Percentiles rank a stretch among this genome's conserved stretches.
phyloP scores from a whole-genome alignment of 2,329 filamentous ascomycete genomes.

The Aphanocladium album region DNA sequence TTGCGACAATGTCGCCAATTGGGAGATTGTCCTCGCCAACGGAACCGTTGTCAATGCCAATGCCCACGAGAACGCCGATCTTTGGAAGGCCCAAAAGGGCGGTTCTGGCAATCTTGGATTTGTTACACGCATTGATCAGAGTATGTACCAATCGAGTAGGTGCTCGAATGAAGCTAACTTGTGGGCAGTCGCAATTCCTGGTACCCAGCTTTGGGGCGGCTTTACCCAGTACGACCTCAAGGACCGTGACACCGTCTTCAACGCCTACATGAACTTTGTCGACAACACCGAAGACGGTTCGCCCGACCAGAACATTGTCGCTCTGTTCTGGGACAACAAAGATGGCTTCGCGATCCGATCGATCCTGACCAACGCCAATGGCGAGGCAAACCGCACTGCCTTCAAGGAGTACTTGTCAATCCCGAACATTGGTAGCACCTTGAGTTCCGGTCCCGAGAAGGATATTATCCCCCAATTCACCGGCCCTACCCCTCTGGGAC shows the following conservation, averaged over 20 bases:
- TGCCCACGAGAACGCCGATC: constrained; percentile 29
- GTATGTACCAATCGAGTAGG: background rate
- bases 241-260: constrained; percentile 21
- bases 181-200: constrained; percentile 16
- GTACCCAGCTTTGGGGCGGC: constrained; percentile 26
- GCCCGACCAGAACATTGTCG: constrained; percentile 26
- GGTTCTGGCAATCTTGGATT: constrained; percentile 44
- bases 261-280: constrained; percentile 25
- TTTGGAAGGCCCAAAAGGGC: constrained; percentile 42
- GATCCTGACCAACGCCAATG: constrained; percentile 25
- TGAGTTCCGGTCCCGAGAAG: constrained; percentile 19
- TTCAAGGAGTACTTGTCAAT: constrained; percentile 22
- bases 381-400: constrained; percentile 18
- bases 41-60: constrained; percentile 39
- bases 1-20: constrained; percentile 36
- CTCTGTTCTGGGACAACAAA: constrained; percentile 19
- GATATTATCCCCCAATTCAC: constrained; percentile 28
- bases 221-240: constrained; percentile 21
- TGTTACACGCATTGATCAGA: constrained; percentile 25
- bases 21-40: constrained; percentile 38
- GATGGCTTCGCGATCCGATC: constrained; percentile 16
- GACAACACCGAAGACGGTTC: constrained; percentile 22
- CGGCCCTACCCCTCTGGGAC: constrained; percentile 26
- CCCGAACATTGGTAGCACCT: constrained; percentile 19
- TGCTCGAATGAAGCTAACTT: background rate